Percentiles rank a stretch among this genome's conserved stretches.
Evolutionary conservation across 2,329 filamentous ascomycete genomes (phyloP).

Genomic region (Aotearoamyces nothofagi): DNA sequence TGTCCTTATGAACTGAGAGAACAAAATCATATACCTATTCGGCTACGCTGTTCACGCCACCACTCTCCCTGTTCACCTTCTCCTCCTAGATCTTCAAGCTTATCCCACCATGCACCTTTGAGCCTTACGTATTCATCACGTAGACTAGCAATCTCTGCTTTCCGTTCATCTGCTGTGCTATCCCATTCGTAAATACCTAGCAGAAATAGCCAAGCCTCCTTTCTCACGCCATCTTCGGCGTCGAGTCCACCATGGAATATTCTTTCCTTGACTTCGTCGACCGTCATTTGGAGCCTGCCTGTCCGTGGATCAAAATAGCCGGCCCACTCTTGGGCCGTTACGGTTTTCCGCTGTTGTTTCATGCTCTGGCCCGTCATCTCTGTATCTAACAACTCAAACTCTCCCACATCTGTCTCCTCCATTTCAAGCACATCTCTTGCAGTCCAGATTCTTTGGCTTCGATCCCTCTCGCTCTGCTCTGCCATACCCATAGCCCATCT

Average conservation of each 20-base stretch:
- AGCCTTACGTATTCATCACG: constrained; percentile 88
- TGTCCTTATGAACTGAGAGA: constrained; percentile 4
- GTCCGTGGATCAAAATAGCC: constrained; percentile 66
- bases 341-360: constrained; percentile 59
- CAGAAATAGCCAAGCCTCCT: constrained; percentile 92
- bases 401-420: constrained; percentile 87
- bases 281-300: constrained; percentile 63
- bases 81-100: constrained; percentile 67
- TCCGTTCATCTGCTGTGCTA: constrained; percentile 72
- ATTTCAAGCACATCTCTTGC: constrained; percentile 83
- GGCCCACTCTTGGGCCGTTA: constrained; percentile 81
- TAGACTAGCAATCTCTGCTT: constrained; percentile 67
- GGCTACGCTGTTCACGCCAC: constrained; percentile 87
- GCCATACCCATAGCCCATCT: constrained; percentile 98
- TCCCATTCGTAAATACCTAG: constrained; percentile 90
- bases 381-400: constrained; percentile 84
- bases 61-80: constrained; percentile 76
- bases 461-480: constrained; percentile 84
- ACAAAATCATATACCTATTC: constrained; percentile 59
- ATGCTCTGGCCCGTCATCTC: constrained; percentile 59
- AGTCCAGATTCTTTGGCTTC: constrained; percentile 80
- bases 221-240: constrained; percentile 77
- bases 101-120: constrained; percentile 94
- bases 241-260: constrained; percentile 90
- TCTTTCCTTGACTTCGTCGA: constrained; percentile 92